phyloP scores from a whole-genome alignment of 192 early-diverging fungal genomes.

The Thamnidium elegans region DNA sequence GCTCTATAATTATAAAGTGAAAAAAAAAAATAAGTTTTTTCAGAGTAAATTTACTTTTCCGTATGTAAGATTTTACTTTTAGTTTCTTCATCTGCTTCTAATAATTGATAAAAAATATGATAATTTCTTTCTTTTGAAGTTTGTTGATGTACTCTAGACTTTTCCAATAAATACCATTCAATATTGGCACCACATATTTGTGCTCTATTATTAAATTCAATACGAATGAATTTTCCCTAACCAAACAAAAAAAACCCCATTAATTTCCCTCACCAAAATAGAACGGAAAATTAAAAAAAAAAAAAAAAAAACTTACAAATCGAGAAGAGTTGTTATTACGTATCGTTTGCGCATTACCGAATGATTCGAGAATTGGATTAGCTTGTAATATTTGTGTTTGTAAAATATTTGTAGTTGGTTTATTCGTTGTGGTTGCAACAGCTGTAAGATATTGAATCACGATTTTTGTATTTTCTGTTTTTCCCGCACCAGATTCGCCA shows the following conservation, averaged over 20 bases:
- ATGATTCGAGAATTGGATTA: constrained; percentile 96
- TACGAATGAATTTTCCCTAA: constrained; percentile 95
- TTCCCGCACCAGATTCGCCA: constrained; percentile 98
- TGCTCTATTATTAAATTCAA: constrained; percentile 87
- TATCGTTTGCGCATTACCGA: constrained; percentile 98
- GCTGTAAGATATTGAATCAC: constrained; percentile 97
- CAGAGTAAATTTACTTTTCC: background rate
- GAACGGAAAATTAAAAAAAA: background rate
- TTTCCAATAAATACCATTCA: constrained; percentile 96
- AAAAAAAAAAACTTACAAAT: constrained; percentile 61
- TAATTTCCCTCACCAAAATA: too few relatives aligned
- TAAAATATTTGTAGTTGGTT: constrained; percentile 52
- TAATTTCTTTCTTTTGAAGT: constrained; percentile 92
- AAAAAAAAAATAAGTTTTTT: background rate
- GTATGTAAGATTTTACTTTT: constrained; percentile 48
- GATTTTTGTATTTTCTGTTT: constrained; percentile 99
- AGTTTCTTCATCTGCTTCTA: constrained; percentile 75
- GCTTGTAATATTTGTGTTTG: constrained; percentile 88
- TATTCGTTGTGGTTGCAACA: constrained; percentile 64
- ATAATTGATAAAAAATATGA: constrained; percentile 98
- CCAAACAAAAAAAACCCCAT: background rate
- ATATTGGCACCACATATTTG: constrained; percentile 95
- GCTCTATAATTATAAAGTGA: background rate
- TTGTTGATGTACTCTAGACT: constrained; percentile 93
- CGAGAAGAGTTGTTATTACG: constrained; percentile 98